phyloP scores from a whole-genome alignment of 148 eudicot genomes.

The Camellia lanceoleosa region DNA sequence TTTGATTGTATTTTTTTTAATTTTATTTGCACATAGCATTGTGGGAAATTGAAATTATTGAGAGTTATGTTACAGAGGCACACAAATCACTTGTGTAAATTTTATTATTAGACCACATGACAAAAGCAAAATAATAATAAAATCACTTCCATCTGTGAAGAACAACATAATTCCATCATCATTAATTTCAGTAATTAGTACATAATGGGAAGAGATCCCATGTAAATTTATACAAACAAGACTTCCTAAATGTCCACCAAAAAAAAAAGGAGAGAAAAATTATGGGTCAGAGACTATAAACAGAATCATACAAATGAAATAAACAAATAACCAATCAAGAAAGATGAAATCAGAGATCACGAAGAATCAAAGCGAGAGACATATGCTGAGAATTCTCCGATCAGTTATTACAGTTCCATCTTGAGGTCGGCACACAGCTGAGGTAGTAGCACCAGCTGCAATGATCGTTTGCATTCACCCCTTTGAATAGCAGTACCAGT shows the following conservation, averaged over 20 bases:
- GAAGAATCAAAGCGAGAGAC: neutral
- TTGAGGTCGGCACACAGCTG: conserved; percentile 72
- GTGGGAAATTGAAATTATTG: neutral
- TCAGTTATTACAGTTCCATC: conserved; percentile 45
- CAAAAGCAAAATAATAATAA: neutral
- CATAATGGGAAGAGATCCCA: conserved; percentile 4
- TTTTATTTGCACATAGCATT: neutral
- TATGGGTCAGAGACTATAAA: neutral
- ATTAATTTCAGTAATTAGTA: neutral
- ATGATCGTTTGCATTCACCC: conserved; percentile 52
- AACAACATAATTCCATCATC: neutral
- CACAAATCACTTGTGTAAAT: neutral
- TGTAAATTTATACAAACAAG: neutral
- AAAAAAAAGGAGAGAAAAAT: neutral
- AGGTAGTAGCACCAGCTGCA: conserved; percentile 84
- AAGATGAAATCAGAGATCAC: neutral
- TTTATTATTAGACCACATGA: neutral
- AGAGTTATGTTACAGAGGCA: neutral
- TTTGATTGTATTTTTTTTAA: too few relatives aligned
- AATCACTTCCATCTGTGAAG: neutral
- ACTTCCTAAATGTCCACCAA: neutral
- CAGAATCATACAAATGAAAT: conserved; percentile 2
- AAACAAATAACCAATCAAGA: neutral
- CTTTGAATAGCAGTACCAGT: conserved; percentile 58
- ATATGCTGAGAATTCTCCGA: neutral